Evolutionary conservation across 371 early-diverging fungal species (phyloP).

Genomic region (Dinochytrium kinnereticum): DNA sequence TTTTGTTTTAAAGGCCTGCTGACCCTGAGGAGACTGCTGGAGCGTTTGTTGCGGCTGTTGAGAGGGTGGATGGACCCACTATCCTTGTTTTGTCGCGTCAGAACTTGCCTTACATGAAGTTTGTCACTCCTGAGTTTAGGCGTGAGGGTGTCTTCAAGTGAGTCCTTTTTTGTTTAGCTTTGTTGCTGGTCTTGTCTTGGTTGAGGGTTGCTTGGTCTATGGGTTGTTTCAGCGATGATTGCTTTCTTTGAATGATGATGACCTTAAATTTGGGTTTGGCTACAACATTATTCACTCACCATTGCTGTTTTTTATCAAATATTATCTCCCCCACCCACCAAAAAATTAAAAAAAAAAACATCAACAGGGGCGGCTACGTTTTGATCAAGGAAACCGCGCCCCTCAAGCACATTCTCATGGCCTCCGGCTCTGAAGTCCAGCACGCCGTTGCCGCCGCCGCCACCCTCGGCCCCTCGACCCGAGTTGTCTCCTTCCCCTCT

Average conservation of each 20-base stretch:
- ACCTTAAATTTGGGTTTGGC: too few species aligned
- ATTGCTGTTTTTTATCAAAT: too few species aligned
- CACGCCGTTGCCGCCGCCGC: slow-evolving; percentile 87
- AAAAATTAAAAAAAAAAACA: too few species aligned
- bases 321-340: too few species aligned
- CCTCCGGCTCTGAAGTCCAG: slow-evolving; percentile 96
- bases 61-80: slow-evolving; percentile 74
- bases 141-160: slow-evolving; percentile 48
- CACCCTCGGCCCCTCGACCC: slow-evolving; percentile 60
- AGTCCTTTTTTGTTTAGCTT: slow-evolving; percentile 16
- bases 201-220: too few species aligned
- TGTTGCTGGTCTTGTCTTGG: not conserved
- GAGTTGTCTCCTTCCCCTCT: slow-evolving; percentile 97
- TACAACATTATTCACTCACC: too few species aligned
- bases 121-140: slow-evolving; percentile 68
- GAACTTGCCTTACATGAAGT: slow-evolving; percentile 90
- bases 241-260: too few species aligned
- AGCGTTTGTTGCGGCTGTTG: slow-evolving; percentile 83
- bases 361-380: slow-evolving; percentile 70
- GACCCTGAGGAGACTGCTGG: slow-evolving; percentile 97
- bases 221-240: too few species aligned
- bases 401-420: slow-evolving; percentile 77
- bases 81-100: slow-evolving; percentile 95
- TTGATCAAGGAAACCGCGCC: slow-evolving; percentile 68
- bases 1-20: slow-evolving; percentile 88